These are phyloP conservation scores for Venturia pyrina DNA, from an alignment of 2,329 filamentous ascomycete species.

Conservation along the genomic window DNA sequence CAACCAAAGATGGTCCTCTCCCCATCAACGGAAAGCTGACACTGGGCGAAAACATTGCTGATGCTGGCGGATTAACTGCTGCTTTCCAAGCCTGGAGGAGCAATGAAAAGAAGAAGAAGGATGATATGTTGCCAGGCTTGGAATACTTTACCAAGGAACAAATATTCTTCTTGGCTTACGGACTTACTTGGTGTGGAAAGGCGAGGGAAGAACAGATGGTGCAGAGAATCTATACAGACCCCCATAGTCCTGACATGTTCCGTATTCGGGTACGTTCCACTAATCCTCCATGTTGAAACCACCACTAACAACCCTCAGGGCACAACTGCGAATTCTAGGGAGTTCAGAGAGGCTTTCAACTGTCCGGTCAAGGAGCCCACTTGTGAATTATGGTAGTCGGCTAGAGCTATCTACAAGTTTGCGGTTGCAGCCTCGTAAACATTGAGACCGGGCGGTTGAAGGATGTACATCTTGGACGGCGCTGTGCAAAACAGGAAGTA, in stretches of 20 bases:
- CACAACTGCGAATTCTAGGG: constrained; percentile 56
- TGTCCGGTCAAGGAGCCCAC: constrained; percentile 56
- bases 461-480: too few species aligned
- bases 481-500: background rate
- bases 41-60: constrained; percentile 61
- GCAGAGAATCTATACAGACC: constrained; percentile 49
- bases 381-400: constrained; percentile 57
- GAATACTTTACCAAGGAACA: constrained; percentile 56
- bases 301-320: constrained; percentile 29
- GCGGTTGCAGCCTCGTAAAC: background rate
- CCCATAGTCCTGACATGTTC: constrained; percentile 54
- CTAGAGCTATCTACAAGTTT: background rate
- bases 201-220: constrained; percentile 48
- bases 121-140: constrained; percentile 34
- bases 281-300: constrained; percentile 50
- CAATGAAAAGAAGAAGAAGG: constrained; percentile 37
- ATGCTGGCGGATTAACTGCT: constrained; percentile 55
- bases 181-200: constrained; percentile 59
- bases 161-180: constrained; percentile 58
- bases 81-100: constrained; percentile 58
- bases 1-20: constrained; percentile 46
- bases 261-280: constrained; percentile 28
- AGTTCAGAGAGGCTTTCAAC: constrained; percentile 57
- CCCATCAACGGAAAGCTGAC: constrained; percentile 55
- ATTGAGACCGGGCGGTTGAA: background rate